These are phyloP conservation scores for Euphrasia confusa DNA, from an alignment of 257 asterid genomes.

Conservation along the genomic window DNA sequence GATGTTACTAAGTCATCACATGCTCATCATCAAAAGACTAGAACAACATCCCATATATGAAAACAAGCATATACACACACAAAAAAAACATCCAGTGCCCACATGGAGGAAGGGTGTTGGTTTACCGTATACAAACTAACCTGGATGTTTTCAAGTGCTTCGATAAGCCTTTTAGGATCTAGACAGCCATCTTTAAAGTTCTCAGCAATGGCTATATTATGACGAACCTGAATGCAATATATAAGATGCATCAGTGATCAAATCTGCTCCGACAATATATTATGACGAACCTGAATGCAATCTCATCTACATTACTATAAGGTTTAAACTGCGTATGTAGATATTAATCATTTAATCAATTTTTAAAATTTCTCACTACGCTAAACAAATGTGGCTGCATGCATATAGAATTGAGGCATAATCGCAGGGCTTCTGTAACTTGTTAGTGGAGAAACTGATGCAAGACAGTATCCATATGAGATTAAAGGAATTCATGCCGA, in stretches of 20 bases:
- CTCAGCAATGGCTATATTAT: constrained; percentile 68
- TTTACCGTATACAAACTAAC: constrained; percentile 35
- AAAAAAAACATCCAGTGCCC: too few relatives aligned
- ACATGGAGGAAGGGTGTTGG: not conserved
- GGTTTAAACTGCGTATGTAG: not conserved
- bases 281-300: too few relatives aligned
- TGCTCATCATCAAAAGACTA: too few relatives aligned
- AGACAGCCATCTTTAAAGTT: constrained; percentile 65
- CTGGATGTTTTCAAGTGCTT: constrained; percentile 65
- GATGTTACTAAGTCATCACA: too few relatives aligned
- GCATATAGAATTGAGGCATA: not conserved
- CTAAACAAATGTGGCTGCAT: constrained; percentile 1
- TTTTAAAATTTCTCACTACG: not conserved
- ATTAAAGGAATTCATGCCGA: not conserved
- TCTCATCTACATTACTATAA: not conserved
- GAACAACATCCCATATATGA: too few relatives aligned
- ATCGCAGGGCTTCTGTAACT: not conserved
- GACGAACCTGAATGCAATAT: constrained; percentile 50
- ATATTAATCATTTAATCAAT: not conserved
- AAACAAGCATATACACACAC: too few relatives aligned
- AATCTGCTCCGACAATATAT: not conserved
- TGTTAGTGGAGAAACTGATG: constrained; percentile 1
- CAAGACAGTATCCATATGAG: constrained; percentile 11
- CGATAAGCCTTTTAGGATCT: constrained; percentile 70
- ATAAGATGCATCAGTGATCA: constrained; percentile 19